Evolutionary conservation across 2,329 filamentous ascomycete genomes (phyloP), one percentile per base, ranked within the genome.

Genomic region (Pseudogymnoascus sp.): DNA sequence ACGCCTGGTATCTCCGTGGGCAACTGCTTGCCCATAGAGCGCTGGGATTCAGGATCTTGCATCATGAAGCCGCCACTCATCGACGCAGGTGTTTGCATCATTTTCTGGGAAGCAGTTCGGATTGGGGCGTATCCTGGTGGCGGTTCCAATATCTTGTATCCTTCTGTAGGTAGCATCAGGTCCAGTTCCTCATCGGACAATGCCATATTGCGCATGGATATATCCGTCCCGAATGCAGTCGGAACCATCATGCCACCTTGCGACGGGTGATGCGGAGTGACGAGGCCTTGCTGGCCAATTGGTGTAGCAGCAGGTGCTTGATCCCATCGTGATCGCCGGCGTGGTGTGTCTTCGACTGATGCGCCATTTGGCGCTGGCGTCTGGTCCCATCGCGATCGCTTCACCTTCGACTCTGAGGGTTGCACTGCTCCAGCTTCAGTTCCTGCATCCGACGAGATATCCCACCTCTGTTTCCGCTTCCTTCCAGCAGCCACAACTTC

Each of bases 381-480:
- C 72, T 93, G 85, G 71, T 96, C 92, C 92, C 92, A 97, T 72
- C 92, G 82, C 19, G 91, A 95, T 68, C 89, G 85, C 74, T 76
- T 77, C 70, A 79, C 70, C 75, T 91, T 90, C 14, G 77, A 75
- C 60, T 86, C 83, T 23, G 80, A 75, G 39, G 78, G 70, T 23
- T 79, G 72, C n/a, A 79, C 76, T n/a, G 78, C 71, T 55, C 80
- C 76, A 14, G 81, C 79, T 38, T 84, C 80, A 5, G 79, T 76
- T 5, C 78, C 76, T 39, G 84, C 80, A 5, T 82, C 79, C n/a
- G 86, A 80, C 19, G 82, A 78, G 16, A 92, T 87, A 75, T 97
- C 93, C 94, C 94, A 99, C 75, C 94, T 86, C 81, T 95, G 91
- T 82, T 96, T 97, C 71, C 92, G 86, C 82, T 94, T 94, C 64